These are phyloP conservation scores for Cochlearia excelsa DNA, from an alignment of 345 rosid species.

Conservation along the genomic window DNA sequence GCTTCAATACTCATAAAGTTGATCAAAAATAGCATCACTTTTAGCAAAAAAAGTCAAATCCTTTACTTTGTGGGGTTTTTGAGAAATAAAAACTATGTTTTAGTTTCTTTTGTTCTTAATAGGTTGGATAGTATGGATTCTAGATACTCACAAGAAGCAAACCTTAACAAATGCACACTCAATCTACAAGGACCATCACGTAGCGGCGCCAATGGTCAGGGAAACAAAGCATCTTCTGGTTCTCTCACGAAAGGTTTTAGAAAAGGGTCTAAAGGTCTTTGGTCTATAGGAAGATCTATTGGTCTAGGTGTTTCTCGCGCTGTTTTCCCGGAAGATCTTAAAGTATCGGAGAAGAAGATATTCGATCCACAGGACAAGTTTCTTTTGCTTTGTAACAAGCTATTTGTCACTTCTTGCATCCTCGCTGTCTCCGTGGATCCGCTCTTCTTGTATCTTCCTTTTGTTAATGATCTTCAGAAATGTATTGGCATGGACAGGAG, in stretches of 20 bases:
- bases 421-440: slow-evolving; percentile 88
- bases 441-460: slow-evolving; percentile 87
- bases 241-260: slow-evolving; percentile 74
- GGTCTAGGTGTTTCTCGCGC: slow-evolving; percentile 88
- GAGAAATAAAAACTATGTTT: slow-evolving; percentile 12
- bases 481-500: slow-evolving; percentile 76
- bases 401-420: slow-evolving; percentile 77
- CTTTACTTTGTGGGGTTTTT: no score
- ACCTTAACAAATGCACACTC: slow-evolving; percentile 65
- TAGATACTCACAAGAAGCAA: slow-evolving; percentile 58
- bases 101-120: slow-evolving; percentile 33
- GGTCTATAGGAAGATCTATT: slow-evolving; percentile 86
- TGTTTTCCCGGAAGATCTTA: slow-evolving; percentile 95
- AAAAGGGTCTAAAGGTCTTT: slow-evolving; percentile 88
- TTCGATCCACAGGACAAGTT: slow-evolving; percentile 93
- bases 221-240: slow-evolving; percentile 51
- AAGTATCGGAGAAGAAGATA: slow-evolving; percentile 76
- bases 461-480: slow-evolving; percentile 42
- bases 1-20: no score
- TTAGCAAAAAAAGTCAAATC: no score
- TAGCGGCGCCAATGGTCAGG: slow-evolving; percentile 39
- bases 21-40: no score
- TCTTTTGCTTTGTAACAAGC: slow-evolving; percentile 72
- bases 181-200: slow-evolving; percentile 59
- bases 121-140: slow-evolving; percentile 98